Percentiles rank a stretch among this genome's conserved stretches.
These are phyloP conservation scores for Trifolium pratense DNA, from an alignment of 306 rosid genomes.

Conservation along the genomic window DNA sequence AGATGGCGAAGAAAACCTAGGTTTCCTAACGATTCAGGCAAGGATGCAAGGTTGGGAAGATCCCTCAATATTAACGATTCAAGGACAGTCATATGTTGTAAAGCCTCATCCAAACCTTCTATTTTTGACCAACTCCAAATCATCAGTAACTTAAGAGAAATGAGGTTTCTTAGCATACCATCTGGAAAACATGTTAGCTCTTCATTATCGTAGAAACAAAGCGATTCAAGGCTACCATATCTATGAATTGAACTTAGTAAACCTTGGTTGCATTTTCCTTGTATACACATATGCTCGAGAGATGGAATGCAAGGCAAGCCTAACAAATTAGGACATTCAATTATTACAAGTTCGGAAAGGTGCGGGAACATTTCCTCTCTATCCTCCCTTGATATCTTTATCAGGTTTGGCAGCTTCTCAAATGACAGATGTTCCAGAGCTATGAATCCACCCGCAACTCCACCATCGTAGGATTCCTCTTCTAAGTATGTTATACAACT, in stretches of 20 bases:
- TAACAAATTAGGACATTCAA: conserved; percentile 30
- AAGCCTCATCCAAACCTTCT: conserved; percentile 35
- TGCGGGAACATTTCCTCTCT: conserved; percentile 19
- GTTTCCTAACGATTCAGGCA: conserved; percentile 40
- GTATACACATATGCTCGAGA: background rate
- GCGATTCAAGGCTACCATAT: conserved; percentile 13
- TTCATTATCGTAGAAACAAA: background rate
- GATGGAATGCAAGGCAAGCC: conserved; percentile 40
- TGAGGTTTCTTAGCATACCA: conserved; percentile 38
- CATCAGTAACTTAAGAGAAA: conserved; percentile 25
- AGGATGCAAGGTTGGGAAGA: conserved; percentile 24
- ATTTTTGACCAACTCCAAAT: conserved; percentile 1
- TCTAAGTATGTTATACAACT: background rate
- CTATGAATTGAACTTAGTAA: conserved; percentile 30
- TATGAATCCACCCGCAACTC: conserved; percentile 11
- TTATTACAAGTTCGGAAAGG: conserved; percentile 10
- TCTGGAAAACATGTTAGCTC: conserved; percentile 28
- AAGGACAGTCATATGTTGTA: conserved; percentile 17
- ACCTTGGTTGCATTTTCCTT: conserved; percentile 5
- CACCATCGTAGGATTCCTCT: conserved; percentile 12
- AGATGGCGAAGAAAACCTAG: background rate
- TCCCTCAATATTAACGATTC: background rate
- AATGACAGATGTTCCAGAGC: conserved; percentile 18
- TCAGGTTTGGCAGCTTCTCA: conserved; percentile 27
- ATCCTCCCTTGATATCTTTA: conserved; percentile 28